Evolutionary conservation across 1,284 basidiomycete species (phyloP), one percentile per base, ranked within the genome.

Genomic region (Golubevia sp.): DNA sequence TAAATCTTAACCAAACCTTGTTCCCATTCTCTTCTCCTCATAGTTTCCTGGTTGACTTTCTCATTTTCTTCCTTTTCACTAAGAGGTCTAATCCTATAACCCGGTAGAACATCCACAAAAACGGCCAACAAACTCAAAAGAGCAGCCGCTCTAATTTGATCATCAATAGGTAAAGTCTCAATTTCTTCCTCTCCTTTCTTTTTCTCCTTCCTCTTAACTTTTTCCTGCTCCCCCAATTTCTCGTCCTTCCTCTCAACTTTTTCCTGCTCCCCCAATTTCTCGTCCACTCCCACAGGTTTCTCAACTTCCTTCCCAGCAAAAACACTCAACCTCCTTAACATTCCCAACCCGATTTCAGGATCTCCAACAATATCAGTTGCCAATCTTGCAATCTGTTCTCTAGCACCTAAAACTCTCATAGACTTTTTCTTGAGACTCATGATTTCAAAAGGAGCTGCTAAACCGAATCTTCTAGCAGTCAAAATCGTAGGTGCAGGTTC

Each of bases 71-170:
- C 97, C 67, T 89, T 89, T 48, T 94, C 96, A 1, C 93, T 93
- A 34, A 99, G 86, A 15, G 90, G 85, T 58, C 97, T 91, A 80
- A 99, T 97, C 30, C 87, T 84, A 71, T 88, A 88, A 34, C 92
- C 93, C 26, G 97, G 97, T 54, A 98, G 90, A 67, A 99, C 89
- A 83, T 99, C 97, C 78, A 93, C 93, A 88, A 93, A 97, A 15
- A 99, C 92, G 8, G 95, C 92, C 25, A 98, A 87, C 79, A 97
- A 91, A 15, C 94, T 97, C 38, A 98, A 86, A 58, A 97, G 88
- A 2, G 96, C 92, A 49, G 97, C 86, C 83, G 92, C 92, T 61
- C 96, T 90, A 70, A 99, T 91, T 25, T 91, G 86, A 44, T 87
- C 84, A 71, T 97, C 93, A 64, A 98, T 94, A 6, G 86, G 80